These are phyloP conservation scores for Solanum phureja DNA, from an alignment of 257 asterid genomes.

Conservation along the genomic window DNA sequence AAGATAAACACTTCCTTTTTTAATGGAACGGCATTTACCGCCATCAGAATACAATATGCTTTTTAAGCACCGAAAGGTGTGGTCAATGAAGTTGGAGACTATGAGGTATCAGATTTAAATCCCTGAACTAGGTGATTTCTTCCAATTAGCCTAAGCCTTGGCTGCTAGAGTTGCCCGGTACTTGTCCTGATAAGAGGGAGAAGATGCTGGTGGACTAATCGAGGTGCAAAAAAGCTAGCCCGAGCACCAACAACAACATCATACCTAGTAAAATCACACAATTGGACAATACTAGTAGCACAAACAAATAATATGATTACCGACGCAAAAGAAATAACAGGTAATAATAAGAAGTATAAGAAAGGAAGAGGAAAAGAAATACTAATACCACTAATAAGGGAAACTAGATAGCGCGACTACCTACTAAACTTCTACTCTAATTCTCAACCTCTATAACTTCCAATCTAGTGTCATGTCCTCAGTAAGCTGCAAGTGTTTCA, in stretches of 20 bases:
- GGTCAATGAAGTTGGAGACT: not conserved
- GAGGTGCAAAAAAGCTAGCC: not conserved
- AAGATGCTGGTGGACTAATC: not conserved
- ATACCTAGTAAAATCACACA: not conserved
- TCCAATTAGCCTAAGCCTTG: not conserved
- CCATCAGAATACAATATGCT: not conserved
- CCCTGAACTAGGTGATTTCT: not conserved
- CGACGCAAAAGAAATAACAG: not conserved
- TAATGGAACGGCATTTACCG: not conserved
- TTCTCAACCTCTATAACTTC: not conserved
- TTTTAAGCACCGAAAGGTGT: not conserved
- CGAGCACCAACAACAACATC: not conserved
- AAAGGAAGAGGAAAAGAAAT: not conserved
- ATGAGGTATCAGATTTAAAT: not conserved
- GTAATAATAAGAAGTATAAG: not conserved
- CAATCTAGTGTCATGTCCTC: not conserved
- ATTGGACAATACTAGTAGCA: not conserved
- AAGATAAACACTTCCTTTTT: not conserved
- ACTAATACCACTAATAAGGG: not conserved
- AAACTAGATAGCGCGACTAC: no score
- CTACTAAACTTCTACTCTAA: not conserved
- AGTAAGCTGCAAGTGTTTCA: not conserved
- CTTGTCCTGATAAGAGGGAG: not conserved
- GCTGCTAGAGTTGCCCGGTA: not conserved
- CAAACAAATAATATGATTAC: not conserved